These are phyloP conservation scores for Penstemon barbatus DNA, from an alignment of 257 asterid genomes.

Conservation along the genomic window DNA sequence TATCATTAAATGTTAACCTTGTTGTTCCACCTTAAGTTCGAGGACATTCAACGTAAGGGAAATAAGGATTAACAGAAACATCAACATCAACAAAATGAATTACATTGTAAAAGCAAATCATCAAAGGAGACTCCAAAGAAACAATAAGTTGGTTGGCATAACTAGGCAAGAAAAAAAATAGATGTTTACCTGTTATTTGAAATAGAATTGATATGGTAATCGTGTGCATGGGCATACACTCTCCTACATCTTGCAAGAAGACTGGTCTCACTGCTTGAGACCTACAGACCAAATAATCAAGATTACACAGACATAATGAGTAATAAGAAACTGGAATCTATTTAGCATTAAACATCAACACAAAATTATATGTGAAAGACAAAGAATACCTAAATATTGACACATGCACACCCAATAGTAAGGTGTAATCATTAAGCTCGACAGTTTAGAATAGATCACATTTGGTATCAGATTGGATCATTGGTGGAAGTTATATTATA, in stretches of 20 bases:
- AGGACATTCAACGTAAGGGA: constrained; percentile 13
- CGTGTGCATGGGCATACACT: constrained; percentile 90
- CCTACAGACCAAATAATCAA: constrained; percentile 45
- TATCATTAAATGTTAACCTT: constrained; percentile 18
- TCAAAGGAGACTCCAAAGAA: constrained; percentile 7
- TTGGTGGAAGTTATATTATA: constrained; percentile 2
- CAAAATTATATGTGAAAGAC: constrained; percentile 8
- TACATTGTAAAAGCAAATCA: neutral
- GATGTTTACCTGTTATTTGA: constrained; percentile 71
- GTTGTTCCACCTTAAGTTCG: constrained; percentile 11
- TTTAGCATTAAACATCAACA: constrained; percentile 18
- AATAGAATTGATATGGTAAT: constrained; percentile 87
- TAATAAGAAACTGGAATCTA: constrained; percentile 8
- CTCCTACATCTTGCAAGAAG: constrained; percentile 84
- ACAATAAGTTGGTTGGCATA: constrained; percentile 6
- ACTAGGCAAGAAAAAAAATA: constrained; percentile 20
- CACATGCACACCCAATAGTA: neutral
- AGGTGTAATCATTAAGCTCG: constrained; percentile 4
- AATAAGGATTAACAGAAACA: constrained; percentile 17
- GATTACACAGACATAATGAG: constrained; percentile 22
- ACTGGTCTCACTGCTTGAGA: constrained; percentile 72
- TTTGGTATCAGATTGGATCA: neutral
- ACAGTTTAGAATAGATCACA: constrained; percentile 5
- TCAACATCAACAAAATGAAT: neutral
- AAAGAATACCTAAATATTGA: constrained; percentile 10